These are phyloP conservation scores for Pseudogymnoascus sp. DNA, from an alignment of 2,329 filamentous ascomycete genomes.

Conservation along the genomic window DNA sequence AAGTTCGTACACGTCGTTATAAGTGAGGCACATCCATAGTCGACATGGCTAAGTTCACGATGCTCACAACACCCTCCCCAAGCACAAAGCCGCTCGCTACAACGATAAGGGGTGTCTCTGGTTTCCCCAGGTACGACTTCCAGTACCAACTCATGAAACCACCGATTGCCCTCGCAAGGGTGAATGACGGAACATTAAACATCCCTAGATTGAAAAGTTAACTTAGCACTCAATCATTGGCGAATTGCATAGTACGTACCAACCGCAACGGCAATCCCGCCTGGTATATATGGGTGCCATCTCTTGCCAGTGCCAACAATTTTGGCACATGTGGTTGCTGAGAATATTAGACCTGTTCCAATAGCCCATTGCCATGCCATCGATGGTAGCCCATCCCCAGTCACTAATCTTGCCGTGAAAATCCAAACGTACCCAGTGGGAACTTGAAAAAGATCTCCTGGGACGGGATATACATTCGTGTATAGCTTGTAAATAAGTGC, in stretches of 20 bases:
- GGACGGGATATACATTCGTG: conserved; percentile 80
- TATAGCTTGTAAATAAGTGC: conserved; percentile 86
- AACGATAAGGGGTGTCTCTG: conserved; percentile 77
- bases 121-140: conserved; percentile 43
- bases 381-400: conserved; percentile 75
- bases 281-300: conserved; percentile 74
- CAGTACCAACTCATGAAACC: conserved; percentile 74
- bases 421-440: conserved; percentile 97
- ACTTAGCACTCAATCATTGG: conserved; percentile 11
- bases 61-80: conserved; percentile 85
- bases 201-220: conserved; percentile 51
- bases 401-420: conserved; percentile 88
- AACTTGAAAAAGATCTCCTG: conserved; percentile 83
- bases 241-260: conserved; percentile 41
- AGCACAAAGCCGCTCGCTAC: conserved; percentile 84
- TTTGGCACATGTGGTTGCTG: conserved; percentile 59
- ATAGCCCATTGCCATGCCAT: conserved; percentile 77
- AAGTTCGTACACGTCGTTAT: conserved; percentile 11
- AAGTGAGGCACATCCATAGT: conserved; percentile 69
- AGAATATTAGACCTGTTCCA: conserved; percentile 67
- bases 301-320: conserved; percentile 44
- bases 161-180: conserved; percentile 75
- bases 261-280: conserved; percentile 91
- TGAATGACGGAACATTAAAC: conserved; percentile 97
- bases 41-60: conserved; percentile 78